Evolutionary conservation across 2,329 filamentous ascomycete genomes (phyloP), one percentile per base, ranked within the genome.

Genomic region (Amphichorda felina): DNA sequence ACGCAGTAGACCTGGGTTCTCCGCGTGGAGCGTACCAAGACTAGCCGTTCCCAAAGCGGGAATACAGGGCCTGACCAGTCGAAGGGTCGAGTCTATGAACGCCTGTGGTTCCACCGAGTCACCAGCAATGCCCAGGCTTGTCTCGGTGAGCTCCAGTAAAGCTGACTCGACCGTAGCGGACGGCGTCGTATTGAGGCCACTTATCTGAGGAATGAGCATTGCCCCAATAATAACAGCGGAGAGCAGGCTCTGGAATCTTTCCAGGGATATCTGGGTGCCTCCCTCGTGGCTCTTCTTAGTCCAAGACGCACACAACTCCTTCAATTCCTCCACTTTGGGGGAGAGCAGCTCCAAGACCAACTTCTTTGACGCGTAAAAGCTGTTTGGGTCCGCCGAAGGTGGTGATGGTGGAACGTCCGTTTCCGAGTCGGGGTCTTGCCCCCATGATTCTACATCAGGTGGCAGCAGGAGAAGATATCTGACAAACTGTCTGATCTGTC

Each of bases 391-490:
- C 5, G 54, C 47, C 13, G 46, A 28, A 3, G 47, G 46, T 17
- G 43, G 35, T 15, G 42, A 32, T 15, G 25, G 17, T 11, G n/a
- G 9, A 16, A 9, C n/a, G 9, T 13, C 14, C 14, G 18, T 6
- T 8, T 29, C 26, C 9, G n/a, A 11, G 5, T 10, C 16, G 3
- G 24, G 15, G 24, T 19, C 13, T 15, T 8, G 11, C 22, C 22
- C 24, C 5, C 33, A 15, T 2, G 26, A 29, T 5, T 33, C 22
- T 13, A 30, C 18, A 11, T 46, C 33, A 16, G 44, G 52, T 2
- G 66, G 59, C 9, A 78, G 54, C 2, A 78, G 59, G 2, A 79
- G 56, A 5, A 78, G 57, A 41, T 79, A 80, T 31, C 63, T 58
- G 26, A 68, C 60, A 39, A 72, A 58, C 6, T 52, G 46, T 30